phyloP scores from a whole-genome alignment of 495 filamentous ascomycete species.

The Neurospora africana region DNA sequence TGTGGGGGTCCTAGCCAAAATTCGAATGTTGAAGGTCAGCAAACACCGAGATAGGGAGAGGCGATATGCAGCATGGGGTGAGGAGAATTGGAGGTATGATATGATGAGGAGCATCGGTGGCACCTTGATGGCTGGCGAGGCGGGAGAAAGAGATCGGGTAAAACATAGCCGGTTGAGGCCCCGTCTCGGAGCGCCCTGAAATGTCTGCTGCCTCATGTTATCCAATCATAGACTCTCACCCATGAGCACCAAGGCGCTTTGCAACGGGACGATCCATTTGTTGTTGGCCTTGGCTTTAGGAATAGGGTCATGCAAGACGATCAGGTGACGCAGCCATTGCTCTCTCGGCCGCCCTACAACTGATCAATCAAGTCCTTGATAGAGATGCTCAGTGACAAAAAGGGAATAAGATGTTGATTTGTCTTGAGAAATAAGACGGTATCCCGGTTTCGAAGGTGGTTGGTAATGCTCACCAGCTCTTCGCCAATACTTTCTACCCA shows the following conservation, averaged over 20 bases:
- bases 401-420: not conserved
- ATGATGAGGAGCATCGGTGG: not conserved
- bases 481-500: not conserved
- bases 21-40: not conserved
- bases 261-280: not conserved
- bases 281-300: not conserved
- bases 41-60: not conserved
- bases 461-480: slow-evolving; percentile 1
- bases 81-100: not conserved
- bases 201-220: not conserved
- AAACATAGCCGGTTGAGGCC: not conserved
- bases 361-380: not conserved
- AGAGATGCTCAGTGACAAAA: not conserved
- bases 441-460: not conserved
- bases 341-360: not conserved
- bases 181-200: not conserved
- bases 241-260: not conserved
- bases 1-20: not conserved
- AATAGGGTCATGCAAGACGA: slow-evolving; percentile 15
- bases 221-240: slow-evolving; percentile 9
- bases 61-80: not conserved
- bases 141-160: not conserved
- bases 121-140: not conserved
- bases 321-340: slow-evolving; percentile 22
- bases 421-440: slow-evolving; percentile 7